Evolutionary conservation across 2,329 filamentous ascomycete species (phyloP).

Genomic region (Botrytis tulipae): DNA sequence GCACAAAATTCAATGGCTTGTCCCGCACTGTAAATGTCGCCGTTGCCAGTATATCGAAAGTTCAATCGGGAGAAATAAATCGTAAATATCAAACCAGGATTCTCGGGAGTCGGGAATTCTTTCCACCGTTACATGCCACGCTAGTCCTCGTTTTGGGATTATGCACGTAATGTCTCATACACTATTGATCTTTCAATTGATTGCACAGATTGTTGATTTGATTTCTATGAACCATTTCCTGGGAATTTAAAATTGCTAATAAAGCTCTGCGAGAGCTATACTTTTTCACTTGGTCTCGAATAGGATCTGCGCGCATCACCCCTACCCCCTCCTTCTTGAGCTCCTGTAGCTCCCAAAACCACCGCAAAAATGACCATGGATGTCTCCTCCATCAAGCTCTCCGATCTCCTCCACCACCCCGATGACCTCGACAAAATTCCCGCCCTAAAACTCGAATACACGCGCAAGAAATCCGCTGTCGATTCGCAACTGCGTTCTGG

Average conservation of each 20-base stretch:
- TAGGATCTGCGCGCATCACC: neutral
- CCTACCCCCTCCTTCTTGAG: neutral
- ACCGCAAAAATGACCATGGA: slow-evolving; percentile 37
- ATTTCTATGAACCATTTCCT: neutral
- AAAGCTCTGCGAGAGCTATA: slow-evolving; percentile 8
- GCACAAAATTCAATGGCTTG: neutral
- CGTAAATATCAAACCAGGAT: slow-evolving; percentile 14
- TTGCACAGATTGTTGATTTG: neutral
- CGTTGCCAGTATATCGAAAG: neutral
- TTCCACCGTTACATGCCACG: slow-evolving; percentile 1
- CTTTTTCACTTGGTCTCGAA: neutral
- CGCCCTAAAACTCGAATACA: slow-evolving; percentile 85
- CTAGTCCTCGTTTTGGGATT: slow-evolving; percentile 16
- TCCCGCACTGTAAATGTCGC: neutral
- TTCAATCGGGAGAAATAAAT: slow-evolving; percentile 15
- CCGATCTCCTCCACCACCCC: slow-evolving; percentile 89
- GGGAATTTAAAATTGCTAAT: neutral
- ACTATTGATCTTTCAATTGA: neutral
- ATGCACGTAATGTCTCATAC: neutral
- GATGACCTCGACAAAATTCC: slow-evolving; percentile 97
- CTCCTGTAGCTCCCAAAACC: neutral
- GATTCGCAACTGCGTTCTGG: slow-evolving; percentile 88
- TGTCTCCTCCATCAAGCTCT: slow-evolving; percentile 59
- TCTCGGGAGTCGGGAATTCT: slow-evolving; percentile 13
- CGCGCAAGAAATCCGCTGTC: slow-evolving; percentile 87